Conservation (phyloP, 495 filamentous ascomycete species). For the Tuber aestivum region DNA sequence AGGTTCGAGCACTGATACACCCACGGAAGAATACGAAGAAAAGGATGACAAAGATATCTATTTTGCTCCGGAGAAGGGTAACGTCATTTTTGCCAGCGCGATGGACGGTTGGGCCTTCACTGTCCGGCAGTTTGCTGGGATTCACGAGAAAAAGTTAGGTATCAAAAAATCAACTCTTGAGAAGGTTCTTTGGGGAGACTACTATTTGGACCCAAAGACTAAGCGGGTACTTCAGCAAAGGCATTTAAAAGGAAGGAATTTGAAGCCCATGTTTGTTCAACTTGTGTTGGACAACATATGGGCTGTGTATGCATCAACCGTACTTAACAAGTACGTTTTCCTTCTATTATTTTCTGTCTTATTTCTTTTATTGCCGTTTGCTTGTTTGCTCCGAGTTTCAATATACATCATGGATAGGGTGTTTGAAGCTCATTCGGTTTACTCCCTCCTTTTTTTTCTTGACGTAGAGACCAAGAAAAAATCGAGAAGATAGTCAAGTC, state of each 20-base stretch:
- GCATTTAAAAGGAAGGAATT: slow-evolving; percentile 79
- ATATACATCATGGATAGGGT: slow-evolving; percentile 23
- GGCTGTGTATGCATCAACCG: slow-evolving; percentile 89
- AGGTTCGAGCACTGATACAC: slow-evolving; percentile 48
- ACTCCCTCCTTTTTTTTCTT: slow-evolving; percentile 20
- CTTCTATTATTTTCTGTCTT: slow-evolving; percentile 29
- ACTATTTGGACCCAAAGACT: slow-evolving; percentile 93
- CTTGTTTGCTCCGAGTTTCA: slow-evolving; percentile 28
- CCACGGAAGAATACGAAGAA: slow-evolving; percentile 66
- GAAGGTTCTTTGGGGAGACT: slow-evolving; percentile 95
- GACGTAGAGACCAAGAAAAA: slow-evolving; percentile 63
- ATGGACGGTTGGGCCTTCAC: slow-evolving; percentile 99
- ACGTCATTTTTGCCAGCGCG: slow-evolving; percentile 97
- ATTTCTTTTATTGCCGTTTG: slow-evolving; percentile 29
- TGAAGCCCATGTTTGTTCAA: slow-evolving; percentile 98
- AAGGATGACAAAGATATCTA: slow-evolving; percentile 96
- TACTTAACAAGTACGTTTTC: slow-evolving; percentile 41
- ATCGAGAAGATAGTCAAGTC: slow-evolving; percentile 94
- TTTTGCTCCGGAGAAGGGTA: slow-evolving; percentile 96
- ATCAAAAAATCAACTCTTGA: slow-evolving; percentile 87
- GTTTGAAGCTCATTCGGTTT: neutral
- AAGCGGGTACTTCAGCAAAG: slow-evolving; percentile 85
- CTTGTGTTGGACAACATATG: slow-evolving; percentile 93
- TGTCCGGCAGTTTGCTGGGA: slow-evolving; percentile 79
- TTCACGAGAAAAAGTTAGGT: slow-evolving; percentile 96